These are phyloP conservation scores for Osmanthus fragrans DNA, from an alignment of 257 asterid genomes.

Conservation along the genomic window DNA sequence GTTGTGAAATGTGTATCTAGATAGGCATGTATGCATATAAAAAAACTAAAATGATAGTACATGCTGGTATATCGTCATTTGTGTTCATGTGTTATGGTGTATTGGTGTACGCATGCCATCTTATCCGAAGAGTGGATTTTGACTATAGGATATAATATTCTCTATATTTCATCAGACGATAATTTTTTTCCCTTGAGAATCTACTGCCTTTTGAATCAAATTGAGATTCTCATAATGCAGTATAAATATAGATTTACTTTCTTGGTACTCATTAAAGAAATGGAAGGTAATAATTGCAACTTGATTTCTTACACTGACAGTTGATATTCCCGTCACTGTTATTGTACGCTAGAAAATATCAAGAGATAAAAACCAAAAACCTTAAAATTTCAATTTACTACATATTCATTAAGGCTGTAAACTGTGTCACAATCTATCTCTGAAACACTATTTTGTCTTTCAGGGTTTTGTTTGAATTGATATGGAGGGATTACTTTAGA, in stretches of 20 bases:
- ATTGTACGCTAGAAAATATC: neutral
- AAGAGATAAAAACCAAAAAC: neutral
- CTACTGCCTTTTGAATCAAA: neutral
- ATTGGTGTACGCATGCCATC: neutral
- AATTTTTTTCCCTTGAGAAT: neutral
- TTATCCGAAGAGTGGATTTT: neutral
- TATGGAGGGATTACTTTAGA: slow-evolving; percentile 98
- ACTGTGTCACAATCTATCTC: neutral
- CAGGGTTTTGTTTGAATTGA: slow-evolving; percentile 95
- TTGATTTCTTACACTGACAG: neutral
- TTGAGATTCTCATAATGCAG: neutral
- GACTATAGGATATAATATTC: neutral
- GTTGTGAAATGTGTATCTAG: neutral
- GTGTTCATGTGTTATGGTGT: neutral
- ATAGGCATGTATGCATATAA: neutral
- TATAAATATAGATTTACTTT: neutral
- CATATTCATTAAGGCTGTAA: neutral
- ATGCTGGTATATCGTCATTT: neutral
- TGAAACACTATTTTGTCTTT: slow-evolving; percentile 14
- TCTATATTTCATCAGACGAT: neutral
- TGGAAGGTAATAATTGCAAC: neutral
- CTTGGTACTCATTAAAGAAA: neutral
- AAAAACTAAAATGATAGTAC: neutral
- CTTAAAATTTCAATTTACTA: neutral
- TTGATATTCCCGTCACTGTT: neutral